Conservation (phyloP, 176 grass and related monocot genomes). For the Cocos nucifera region DNA sequence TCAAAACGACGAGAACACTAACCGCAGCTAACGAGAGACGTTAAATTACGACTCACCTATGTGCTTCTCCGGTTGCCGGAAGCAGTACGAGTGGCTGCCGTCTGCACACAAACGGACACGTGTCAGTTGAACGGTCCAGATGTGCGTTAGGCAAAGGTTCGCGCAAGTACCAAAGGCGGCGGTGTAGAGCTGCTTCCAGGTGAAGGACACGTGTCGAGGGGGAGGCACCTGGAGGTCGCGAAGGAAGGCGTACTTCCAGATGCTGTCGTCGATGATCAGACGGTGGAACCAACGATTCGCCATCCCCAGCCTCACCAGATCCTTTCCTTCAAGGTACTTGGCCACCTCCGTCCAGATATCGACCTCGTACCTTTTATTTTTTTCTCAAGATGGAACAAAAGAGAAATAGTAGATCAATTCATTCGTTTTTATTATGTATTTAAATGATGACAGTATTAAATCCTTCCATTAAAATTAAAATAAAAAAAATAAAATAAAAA, state of each 20-base stretch:
- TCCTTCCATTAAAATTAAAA: no score
- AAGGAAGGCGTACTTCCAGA: slow-evolving; percentile 76
- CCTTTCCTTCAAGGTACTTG: slow-evolving; percentile 59
- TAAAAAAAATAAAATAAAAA: no score
- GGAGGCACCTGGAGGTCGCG: slow-evolving; percentile 51
- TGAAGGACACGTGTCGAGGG: slow-evolving; percentile 33
- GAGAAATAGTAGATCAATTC: no score
- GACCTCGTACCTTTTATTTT: slow-evolving; percentile 50
- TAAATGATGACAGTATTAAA: no score
- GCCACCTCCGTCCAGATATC: slow-evolving; percentile 93
- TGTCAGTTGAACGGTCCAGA: slow-evolving; percentile 17
- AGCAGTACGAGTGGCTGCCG: slow-evolving; percentile 54
- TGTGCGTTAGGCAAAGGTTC: no score
- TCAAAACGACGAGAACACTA: neutral
- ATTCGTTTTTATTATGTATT: no score
- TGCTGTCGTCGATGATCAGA: slow-evolving; percentile 56
- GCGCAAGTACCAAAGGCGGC: slow-evolving; percentile 47
- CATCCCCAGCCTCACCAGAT: slow-evolving; percentile 50
- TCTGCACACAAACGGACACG: slow-evolving; percentile 27
- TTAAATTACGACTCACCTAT: slow-evolving; percentile 38
- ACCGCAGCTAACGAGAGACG: no score
- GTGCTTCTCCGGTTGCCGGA: slow-evolving; percentile 49
- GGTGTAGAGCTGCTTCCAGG: slow-evolving; percentile 64
- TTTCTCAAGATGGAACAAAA: no score
- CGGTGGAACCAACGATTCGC: slow-evolving; percentile 58